Conservation (phyloP, 805 yeast genomes). For the Monosporozyma aerobia region DNA sequence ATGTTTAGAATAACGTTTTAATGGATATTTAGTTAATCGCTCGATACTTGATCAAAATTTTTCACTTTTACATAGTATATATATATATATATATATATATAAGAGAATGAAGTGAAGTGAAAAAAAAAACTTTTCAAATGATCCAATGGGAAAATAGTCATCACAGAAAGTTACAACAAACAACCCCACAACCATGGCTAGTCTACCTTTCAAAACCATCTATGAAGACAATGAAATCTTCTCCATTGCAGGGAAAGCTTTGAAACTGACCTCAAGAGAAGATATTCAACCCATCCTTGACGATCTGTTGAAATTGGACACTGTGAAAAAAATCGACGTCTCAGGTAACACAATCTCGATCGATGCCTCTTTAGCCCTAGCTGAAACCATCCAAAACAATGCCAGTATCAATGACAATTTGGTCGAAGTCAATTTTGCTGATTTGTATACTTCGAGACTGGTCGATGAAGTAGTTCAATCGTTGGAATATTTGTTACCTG, state of each 20-base stretch:
- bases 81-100: background rate
- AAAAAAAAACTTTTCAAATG: background rate
- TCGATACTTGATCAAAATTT: background rate
- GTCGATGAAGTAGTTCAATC: slow-evolving; percentile 91
- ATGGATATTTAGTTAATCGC: background rate
- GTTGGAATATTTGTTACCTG: slow-evolving; percentile 61
- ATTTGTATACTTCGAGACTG: slow-evolving; percentile 88
- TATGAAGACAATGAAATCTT: slow-evolving; percentile 39
- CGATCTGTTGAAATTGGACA: slow-evolving; percentile 37
- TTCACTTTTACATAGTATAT: background rate
- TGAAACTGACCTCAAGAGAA: slow-evolving; percentile 61
- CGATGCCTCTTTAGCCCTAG: slow-evolving; percentile 70
- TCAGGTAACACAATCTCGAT: slow-evolving; percentile 94
- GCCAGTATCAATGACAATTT: slow-evolving; percentile 35
- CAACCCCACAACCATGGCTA: slow-evolving; percentile 29
- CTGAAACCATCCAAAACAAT: slow-evolving; percentile 40
- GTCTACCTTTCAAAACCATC: slow-evolving; percentile 32
- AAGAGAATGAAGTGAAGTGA: background rate
- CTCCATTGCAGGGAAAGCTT: slow-evolving; percentile 64
- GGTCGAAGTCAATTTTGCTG: slow-evolving; percentile 75
- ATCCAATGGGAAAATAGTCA: too few relatives aligned
- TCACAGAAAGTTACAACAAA: background rate
- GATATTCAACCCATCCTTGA: slow-evolving; percentile 67
- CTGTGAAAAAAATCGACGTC: slow-evolving; percentile 53
- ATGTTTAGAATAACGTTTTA: background rate